A percentile compares a stretch with the other conserved stretches of the same genome.
Conservation (phyloP, 2,329 filamentous ascomycete genomes). For the Metarhizium robertsii region DNA sequence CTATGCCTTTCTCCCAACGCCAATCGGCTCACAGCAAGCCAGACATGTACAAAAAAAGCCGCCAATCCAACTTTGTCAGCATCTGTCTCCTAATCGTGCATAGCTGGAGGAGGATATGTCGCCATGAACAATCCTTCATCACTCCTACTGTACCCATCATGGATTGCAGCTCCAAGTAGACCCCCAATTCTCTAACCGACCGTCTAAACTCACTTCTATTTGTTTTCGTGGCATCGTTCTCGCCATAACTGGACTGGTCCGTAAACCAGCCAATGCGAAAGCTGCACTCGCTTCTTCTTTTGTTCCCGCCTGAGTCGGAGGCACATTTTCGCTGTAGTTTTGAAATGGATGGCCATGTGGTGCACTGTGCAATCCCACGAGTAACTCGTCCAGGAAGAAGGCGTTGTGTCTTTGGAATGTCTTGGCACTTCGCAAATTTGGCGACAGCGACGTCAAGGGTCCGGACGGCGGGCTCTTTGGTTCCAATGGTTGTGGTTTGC, state of each 20-base stretch:
- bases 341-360: slow-evolving; percentile 6
- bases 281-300: slow-evolving; percentile 8
- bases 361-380: slow-evolving; percentile 12
- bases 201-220: slow-evolving; percentile 2
- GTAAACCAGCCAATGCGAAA: slow-evolving; percentile 14
- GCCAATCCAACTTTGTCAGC: too few relatives aligned
- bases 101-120: too few relatives aligned
- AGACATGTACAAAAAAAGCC: background rate
- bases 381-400: slow-evolving; percentile 14
- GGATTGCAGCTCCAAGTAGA: slow-evolving; percentile 11
- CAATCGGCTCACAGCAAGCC: too few relatives aligned
- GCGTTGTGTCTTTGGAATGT: slow-evolving; percentile 12
- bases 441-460: slow-evolving; percentile 21
- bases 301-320: slow-evolving; percentile 2
- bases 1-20: too few relatives aligned
- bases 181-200: slow-evolving; percentile 12
- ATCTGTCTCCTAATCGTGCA: background rate
- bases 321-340: background rate
- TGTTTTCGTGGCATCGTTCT: slow-evolving; percentile 1
- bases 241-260: slow-evolving; percentile 9
- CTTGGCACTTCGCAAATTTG: slow-evolving; percentile 18
- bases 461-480: slow-evolving; percentile 17
- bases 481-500: slow-evolving; percentile 19
- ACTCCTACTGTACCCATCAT: background rate
- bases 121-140: background rate